Conservation (phyloP, 139 green algal species). For the Parachlorella kessleri region DNA sequence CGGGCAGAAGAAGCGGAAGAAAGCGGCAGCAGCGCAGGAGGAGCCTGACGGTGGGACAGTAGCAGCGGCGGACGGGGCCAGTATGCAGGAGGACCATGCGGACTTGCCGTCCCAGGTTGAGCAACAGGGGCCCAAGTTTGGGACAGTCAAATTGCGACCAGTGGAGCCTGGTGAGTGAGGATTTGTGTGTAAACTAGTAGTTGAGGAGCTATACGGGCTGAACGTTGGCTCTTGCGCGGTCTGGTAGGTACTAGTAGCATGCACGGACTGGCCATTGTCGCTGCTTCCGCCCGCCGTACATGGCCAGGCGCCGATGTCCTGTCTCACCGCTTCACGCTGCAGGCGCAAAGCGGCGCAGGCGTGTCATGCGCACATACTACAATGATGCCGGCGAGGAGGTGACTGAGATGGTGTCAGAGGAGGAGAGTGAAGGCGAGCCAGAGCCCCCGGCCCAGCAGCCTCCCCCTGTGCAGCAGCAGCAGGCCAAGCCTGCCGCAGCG, state of each 20-base stretch:
- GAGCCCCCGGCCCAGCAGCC: neutral
- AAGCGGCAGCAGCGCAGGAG: too few relatives aligned
- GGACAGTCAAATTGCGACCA: conserved; percentile 22
- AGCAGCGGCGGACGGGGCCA: too few relatives aligned
- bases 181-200: neutral
- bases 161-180: conserved; percentile 9
- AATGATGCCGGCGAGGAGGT: conserved; percentile 62
- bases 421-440: neutral
- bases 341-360: conserved; percentile 22
- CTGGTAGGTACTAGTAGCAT: neutral
- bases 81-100: too few relatives aligned
- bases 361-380: conserved; percentile 38
- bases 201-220: too few relatives aligned
- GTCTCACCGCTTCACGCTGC: neutral
- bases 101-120: too few relatives aligned
- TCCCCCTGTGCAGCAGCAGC: neutral
- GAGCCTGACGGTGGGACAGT: too few relatives aligned
- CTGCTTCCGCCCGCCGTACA: neutral
- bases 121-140: neutral
- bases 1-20: too few relatives aligned
- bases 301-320: neutral
- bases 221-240: neutral
- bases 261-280: neutral
- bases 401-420: conserved; percentile 6
- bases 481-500: neutral